Conservation (phyloP, 1,284 basidiomycete genomes). For the Pseudozyma flocculosa region DNA sequence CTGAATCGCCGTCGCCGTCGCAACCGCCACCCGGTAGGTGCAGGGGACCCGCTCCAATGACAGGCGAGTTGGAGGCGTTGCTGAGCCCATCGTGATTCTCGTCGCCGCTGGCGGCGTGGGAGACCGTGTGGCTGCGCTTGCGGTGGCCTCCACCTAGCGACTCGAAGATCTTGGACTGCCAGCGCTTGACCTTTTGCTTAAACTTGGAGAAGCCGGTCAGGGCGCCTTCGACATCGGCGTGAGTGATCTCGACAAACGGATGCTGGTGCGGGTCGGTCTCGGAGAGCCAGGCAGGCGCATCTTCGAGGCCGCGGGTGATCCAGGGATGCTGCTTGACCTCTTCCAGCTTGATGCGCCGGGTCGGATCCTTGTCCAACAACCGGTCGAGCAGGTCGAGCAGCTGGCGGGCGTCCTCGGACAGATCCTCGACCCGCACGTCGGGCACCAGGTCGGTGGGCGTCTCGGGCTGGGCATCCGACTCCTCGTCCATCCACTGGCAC, state of each 20-base stretch:
- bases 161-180: constrained; percentile 42
- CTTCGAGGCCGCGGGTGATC: constrained; percentile 66
- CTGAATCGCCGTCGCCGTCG: too few relatives aligned
- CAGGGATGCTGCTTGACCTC: constrained; percentile 81
- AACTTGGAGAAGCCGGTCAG: constrained; percentile 51
- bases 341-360: constrained; percentile 75
- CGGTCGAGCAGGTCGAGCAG: constrained; percentile 72
- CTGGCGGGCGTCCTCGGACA: constrained; percentile 41
- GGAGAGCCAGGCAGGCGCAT: constrained; percentile 75
- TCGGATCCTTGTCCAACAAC: constrained; percentile 80
- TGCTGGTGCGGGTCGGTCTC: constrained; percentile 70
- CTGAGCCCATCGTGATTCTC: constrained; percentile 3
- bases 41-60: too few relatives aligned
- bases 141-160: constrained; percentile 22
- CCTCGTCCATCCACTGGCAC: constrained; percentile 42
- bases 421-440: constrained; percentile 9
- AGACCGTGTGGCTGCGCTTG: constrained; percentile 20
- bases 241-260: constrained; percentile 70
- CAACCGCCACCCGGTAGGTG: too few relatives aligned
- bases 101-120: constrained; percentile 6
- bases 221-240: constrained; percentile 77
- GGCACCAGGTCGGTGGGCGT: constrained; percentile 23
- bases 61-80: too few relatives aligned
- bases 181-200: constrained; percentile 47
- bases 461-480: constrained; percentile 28